Evolutionary conservation across 805 yeast species (phyloP), one percentile per base, ranked within the genome.

Genomic region (Metschnikowia lochheadii): DNA sequence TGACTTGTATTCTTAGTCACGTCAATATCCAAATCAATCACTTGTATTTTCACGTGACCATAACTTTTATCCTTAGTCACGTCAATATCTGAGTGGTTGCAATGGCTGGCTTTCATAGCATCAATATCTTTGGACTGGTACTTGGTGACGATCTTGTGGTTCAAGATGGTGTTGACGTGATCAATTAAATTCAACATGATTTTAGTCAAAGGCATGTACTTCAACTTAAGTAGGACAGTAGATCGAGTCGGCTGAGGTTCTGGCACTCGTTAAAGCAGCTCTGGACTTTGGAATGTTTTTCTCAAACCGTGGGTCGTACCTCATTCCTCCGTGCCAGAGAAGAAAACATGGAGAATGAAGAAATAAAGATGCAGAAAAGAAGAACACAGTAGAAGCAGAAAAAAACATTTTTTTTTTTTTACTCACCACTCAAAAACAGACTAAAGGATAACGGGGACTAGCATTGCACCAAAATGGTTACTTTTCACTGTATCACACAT

Each of bases 191-290:
- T 89, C 60, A 89, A 75, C 99, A 94, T 94, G 64, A 94, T 87
- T 72, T 94, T 94, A 55, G 94, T 87, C 57, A 94, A 75, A 44
- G 94, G 76, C 95, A 94, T 86, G 69, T 94, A 94, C 66, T 91
- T 94, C 68, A 94, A 78, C 15, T 89, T 91, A 56, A 81, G 82
- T 87, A 7, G 97, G 96, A 62, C 96, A 88, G 73, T 91, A 94
- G 47, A 94, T 89, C 20, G 97, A 81, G 67, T 94, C 94, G n/a
- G 99, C 99, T 2, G 96, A 86, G 0, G 99, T 94, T 68, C 98
- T 82, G 1, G 99, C 97, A 43, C 96, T 84, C 2, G 98, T 90
- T 60, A 94, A 77, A 2, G 97, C 84, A 6, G 98, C 97, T 61
- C 88, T 82, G 5, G 96, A 81, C 71, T 92, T 94, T 5, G 97